phyloP scores from a whole-genome alignment of 1,284 basidiomycete genomes.

The Leccinum fuscescens region DNA sequence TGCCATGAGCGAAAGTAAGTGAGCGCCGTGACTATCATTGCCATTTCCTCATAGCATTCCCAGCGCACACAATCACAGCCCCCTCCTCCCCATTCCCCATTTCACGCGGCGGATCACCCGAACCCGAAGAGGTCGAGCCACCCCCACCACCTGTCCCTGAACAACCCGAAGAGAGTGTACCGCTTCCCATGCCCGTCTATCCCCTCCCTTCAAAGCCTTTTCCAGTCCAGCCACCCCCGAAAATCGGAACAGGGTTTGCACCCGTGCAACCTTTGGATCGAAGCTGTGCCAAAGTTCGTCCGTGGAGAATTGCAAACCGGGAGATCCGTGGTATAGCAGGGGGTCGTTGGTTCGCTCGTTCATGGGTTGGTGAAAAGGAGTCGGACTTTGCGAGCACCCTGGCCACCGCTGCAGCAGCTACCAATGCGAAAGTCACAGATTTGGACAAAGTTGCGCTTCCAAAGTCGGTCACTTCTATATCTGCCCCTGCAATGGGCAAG shows the following conservation, averaged over 20 bases:
- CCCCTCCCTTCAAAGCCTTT: slow-evolving; percentile 76
- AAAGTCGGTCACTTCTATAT: slow-evolving; percentile 39
- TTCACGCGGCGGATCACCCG: slow-evolving; percentile 27
- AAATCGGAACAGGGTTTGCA: slow-evolving; percentile 70
- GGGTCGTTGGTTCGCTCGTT: slow-evolving; percentile 70
- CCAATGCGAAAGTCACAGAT: slow-evolving; percentile 30
- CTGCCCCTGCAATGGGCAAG: slow-evolving; percentile 35
- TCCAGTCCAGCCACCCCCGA: slow-evolving; percentile 71
- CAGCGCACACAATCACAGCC: slow-evolving; percentile 43
- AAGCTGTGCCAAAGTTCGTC: slow-evolving; percentile 55
- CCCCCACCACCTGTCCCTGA: slow-evolving; percentile 40
- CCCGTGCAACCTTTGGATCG: slow-evolving; percentile 64
- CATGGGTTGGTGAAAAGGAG: slow-evolving; percentile 79
- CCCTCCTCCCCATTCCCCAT: slow-evolving; percentile 44
- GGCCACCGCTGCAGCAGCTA: slow-evolving; percentile 29
- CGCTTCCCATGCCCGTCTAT: slow-evolving; percentile 68
- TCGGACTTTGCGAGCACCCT: slow-evolving; percentile 51
- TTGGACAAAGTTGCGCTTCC: slow-evolving; percentile 34
- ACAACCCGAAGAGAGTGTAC: slow-evolving; percentile 51
- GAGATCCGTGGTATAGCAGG: slow-evolving; percentile 78
- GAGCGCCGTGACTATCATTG: background rate
- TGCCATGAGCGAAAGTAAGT: slow-evolving; percentile 46
- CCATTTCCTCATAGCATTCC: slow-evolving; percentile 1
- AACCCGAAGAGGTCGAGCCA: slow-evolving; percentile 29
- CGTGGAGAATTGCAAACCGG: slow-evolving; percentile 68